These are phyloP conservation scores for Cenococcum geophilum DNA, from an alignment of 495 filamentous ascomycete genomes.

Conservation along the genomic window DNA sequence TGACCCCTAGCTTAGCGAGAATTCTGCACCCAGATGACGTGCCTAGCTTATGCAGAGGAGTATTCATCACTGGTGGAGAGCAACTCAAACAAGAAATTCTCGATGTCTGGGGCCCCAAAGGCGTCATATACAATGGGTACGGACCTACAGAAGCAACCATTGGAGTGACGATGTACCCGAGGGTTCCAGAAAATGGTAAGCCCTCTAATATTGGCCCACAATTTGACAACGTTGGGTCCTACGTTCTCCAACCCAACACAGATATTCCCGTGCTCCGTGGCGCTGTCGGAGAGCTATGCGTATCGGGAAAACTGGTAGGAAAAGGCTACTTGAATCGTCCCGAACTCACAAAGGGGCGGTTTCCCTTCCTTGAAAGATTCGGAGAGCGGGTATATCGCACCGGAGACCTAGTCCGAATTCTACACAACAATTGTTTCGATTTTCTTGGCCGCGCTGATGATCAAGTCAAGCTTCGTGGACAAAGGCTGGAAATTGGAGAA, in stretches of 20 bases:
- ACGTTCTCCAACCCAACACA: conserved; percentile 65
- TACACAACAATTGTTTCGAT: conserved; percentile 63
- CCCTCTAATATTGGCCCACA: conserved; percentile 80
- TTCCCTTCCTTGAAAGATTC: conserved; percentile 50
- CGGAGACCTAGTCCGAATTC: conserved; percentile 69
- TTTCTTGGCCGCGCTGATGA: conserved; percentile 72
- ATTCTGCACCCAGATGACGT: conserved; percentile 59
- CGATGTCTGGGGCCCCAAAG: conserved; percentile 57
- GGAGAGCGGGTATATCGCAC: conserved; percentile 63
- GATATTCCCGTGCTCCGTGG: conserved; percentile 68
- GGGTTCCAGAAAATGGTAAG: conserved; percentile 63
- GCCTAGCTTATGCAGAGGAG: conserved; percentile 58
- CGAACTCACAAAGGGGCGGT: conserved; percentile 58
- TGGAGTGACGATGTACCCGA: conserved; percentile 71
- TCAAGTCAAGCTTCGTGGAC: conserved; percentile 74
- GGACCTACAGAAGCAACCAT: conserved; percentile 91
- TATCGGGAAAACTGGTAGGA: conserved; percentile 78
- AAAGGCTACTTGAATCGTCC: conserved; percentile 79
- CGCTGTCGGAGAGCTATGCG: conserved; percentile 77
- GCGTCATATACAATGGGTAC: conserved; percentile 69
- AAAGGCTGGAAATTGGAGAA: conserved; percentile 70
- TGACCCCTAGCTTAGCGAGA: conserved; percentile 64
- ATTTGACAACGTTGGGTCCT: conserved; percentile 75
- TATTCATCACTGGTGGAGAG: conserved; percentile 74
- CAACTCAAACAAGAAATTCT: conserved; percentile 66